Base-by-base conservation (phyloP, 1,284 basidiomycete species). In the Calocybe gambosa region DNA sequence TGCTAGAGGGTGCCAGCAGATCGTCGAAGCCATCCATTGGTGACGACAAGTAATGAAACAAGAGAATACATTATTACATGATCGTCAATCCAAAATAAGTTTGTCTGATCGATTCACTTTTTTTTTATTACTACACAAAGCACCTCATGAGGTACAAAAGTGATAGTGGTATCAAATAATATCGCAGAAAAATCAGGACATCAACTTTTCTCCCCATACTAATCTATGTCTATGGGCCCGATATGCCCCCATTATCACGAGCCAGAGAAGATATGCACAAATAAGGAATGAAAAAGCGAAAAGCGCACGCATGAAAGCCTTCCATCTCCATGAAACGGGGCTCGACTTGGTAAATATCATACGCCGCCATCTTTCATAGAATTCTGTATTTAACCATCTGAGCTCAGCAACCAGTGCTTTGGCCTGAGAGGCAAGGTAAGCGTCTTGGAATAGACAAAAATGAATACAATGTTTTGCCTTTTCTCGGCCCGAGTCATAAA, bases 21-120 rank as follows among this genome's bases (percentile, higher is more conserved):
- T 90, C 87, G 67, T 90, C 86, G 63, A 90, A 90, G 57, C 75
- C 69, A 58, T 81, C 80, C 81, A 84, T 84, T 15, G 15, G 12
- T 20, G 25, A 38, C 7, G 9, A 12, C 31, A 13, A 13, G 31
- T 34, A n/a, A 15, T 39, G 23, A 13, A 5, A 29, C 5, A 10
- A 13, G 28, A 29, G 28, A 29, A 29, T 29, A 13, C 28, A 10
- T 5, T 29, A 13, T 34, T n/a, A 29, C 28, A 5, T 34, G 31
- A 34, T 34, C 4, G 13, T 5, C 29, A 34, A n/a, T 15, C 7
- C 28, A 29, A 29, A 13, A 29, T 29, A 2, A 29, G 7, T 4
- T 7, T 23, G 21, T 3, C 21, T 23, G 4, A 23, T 23, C 21
- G n/a, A n/a, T n/a, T n/a, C n/a, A n/a, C n/a, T n/a, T n/a, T n/a